Evolutionary conservation across 2,329 filamentous ascomycete species (phyloP).

Genomic region (Talaromyces sp.): DNA sequence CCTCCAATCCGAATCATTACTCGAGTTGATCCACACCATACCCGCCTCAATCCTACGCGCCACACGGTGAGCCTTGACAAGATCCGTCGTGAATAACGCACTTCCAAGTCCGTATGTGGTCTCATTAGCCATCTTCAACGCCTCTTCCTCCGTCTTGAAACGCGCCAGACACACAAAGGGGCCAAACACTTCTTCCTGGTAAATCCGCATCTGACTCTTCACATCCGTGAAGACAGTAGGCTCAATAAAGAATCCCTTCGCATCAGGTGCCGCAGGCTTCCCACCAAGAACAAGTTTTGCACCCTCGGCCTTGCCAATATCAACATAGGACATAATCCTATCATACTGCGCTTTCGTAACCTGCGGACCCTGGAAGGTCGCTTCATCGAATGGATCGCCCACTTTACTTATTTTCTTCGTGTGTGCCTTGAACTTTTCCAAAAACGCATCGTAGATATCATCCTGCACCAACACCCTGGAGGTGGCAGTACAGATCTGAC

Average conservation of each 20-base stretch:
- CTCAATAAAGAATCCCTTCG: conserved; percentile 39
- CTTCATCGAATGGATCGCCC: conserved; percentile 42
- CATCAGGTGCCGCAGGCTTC: conserved; percentile 27
- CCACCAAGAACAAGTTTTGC: conserved; percentile 39
- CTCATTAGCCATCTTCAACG: conserved; percentile 38
- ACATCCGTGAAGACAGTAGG: conserved; percentile 40
- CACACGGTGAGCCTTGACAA: conserved; percentile 42
- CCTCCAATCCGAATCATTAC: conserved; percentile 41
- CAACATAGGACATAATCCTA: conserved; percentile 42
- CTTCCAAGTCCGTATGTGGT: conserved; percentile 43
- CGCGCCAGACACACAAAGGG: conserved; percentile 42
- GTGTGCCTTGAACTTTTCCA: conserved; percentile 35
- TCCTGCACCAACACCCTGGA: conserved; percentile 57
- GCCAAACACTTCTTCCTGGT: conserved; percentile 45
- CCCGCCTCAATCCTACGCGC: conserved; percentile 42
- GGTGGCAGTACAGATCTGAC: conserved; percentile 60
- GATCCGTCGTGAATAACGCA: conserved; percentile 42
- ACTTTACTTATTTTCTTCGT: conserved; percentile 36
- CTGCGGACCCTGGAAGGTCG: conserved; percentile 45
- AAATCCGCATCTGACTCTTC: conserved; percentile 37
- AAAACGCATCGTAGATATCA: conserved; percentile 47
- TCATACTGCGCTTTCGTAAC: conserved; percentile 47
- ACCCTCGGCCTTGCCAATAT: conserved; percentile 43
- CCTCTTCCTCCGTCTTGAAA: conserved; percentile 42
- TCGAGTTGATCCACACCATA: conserved; percentile 48